Conservation (phyloP, 2,329 filamentous ascomycete genomes). For the Sporothrix euskadiensis region DNA sequence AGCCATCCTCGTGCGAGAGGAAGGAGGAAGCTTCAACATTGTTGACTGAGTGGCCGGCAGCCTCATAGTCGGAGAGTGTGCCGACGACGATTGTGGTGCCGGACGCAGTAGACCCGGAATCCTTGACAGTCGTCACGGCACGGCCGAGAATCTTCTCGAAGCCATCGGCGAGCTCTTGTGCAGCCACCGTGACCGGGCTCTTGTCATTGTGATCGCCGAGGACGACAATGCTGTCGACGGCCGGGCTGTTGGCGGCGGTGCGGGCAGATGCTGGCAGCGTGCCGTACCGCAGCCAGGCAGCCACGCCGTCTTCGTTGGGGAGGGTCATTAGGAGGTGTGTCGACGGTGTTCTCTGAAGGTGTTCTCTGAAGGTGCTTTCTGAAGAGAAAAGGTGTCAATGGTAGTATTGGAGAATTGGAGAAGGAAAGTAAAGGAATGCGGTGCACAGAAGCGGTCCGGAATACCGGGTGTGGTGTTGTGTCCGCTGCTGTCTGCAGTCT, state of each 20-base stretch:
- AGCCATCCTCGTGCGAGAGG: not conserved
- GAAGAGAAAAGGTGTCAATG: not conserved
- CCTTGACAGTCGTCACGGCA: not conserved
- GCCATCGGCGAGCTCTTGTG: not conserved
- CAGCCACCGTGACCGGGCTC: not conserved
- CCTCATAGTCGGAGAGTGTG: not conserved
- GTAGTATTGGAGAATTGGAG: conserved; percentile 7
- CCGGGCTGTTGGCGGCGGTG: not conserved
- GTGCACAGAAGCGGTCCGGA: not conserved
- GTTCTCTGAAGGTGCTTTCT: too few relatives aligned
- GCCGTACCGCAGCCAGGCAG: conserved; percentile 11
- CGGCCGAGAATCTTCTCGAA: not conserved
- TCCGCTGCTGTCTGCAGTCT: not conserved
- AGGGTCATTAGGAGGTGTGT: not conserved
- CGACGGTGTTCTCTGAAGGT: not conserved
- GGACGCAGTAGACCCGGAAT: not conserved
- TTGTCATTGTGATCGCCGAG: not conserved
- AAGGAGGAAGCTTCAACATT: not conserved
- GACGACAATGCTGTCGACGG: not conserved
- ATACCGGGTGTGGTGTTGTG: not conserved
- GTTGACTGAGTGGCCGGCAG: not conserved
- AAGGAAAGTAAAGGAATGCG: not conserved
- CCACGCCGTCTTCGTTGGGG: conserved; percentile 12
- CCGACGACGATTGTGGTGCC: not conserved
- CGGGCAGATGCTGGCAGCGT: not conserved